Percentiles rank a stretch among this genome's conserved stretches.
Evolutionary conservation across 2,329 filamentous ascomycete species (phyloP).

Genomic region (Claviceps cyperi): DNA sequence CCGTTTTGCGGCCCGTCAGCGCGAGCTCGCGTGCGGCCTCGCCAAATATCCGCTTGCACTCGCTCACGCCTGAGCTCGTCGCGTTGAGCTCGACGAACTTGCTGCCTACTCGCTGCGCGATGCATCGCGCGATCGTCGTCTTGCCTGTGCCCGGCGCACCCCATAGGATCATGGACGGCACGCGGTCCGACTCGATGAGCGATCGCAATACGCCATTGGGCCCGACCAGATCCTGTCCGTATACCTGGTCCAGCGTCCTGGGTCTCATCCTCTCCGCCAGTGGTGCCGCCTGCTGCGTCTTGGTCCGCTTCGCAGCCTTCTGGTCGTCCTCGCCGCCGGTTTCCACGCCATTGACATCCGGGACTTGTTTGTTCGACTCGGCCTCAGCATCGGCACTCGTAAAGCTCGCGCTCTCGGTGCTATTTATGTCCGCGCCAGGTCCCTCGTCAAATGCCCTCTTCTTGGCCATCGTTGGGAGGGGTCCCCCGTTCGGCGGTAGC

Average conservation of each 20-base stretch:
- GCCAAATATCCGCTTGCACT: slow-evolving; percentile 82
- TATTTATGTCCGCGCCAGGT: slow-evolving; percentile 21
- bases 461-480: slow-evolving; percentile 20
- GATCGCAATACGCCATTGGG: slow-evolving; percentile 69
- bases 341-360: not conserved
- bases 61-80: slow-evolving; percentile 71
- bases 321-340: slow-evolving; percentile 4
- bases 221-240: slow-evolving; percentile 83
- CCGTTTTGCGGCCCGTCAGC: slow-evolving; percentile 78
- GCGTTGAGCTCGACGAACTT: slow-evolving; percentile 95
- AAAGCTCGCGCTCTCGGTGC: not conserved
- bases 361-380: not conserved
- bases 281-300: slow-evolving; percentile 59
- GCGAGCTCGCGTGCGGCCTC: slow-evolving; percentile 69
- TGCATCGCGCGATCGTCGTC: slow-evolving; percentile 83
- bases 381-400: not conserved
- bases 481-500: slow-evolving; percentile 20
- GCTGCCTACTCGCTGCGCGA: slow-evolving; percentile 67
- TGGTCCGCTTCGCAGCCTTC: slow-evolving; percentile 45
- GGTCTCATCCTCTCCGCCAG: slow-evolving; percentile 92
- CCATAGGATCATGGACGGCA: slow-evolving; percentile 95
- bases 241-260: slow-evolving; percentile 67
- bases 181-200: slow-evolving; percentile 69
- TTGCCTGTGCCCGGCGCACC: slow-evolving; percentile 70
- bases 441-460: slow-evolving; percentile 43